A percentile compares a stretch with the other conserved stretches of the same genome.
phyloP scores from a whole-genome alignment of 345 rosid genomes.

The Lepidium sativum region DNA sequence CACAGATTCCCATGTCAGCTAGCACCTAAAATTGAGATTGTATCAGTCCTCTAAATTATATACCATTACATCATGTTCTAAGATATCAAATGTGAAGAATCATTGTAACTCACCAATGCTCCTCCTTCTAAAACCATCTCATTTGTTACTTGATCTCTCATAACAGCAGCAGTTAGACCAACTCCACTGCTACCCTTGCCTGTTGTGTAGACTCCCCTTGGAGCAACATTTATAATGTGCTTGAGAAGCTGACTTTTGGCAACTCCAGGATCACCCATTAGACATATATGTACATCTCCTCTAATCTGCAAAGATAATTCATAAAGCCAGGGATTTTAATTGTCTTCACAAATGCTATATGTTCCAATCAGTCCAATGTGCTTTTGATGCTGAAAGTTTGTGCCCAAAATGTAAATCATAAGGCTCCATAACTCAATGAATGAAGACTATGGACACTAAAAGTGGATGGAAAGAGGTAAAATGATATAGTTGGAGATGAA shows the following conservation, averaged over 20 bases:
- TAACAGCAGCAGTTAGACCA: slow-evolving; percentile 98
- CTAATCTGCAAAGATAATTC: slow-evolving; percentile 57
- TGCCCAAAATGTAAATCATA: neutral
- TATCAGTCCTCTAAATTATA: neutral
- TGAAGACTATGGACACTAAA: neutral
- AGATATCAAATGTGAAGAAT: neutral
- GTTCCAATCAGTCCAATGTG: neutral
- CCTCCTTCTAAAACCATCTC: slow-evolving; percentile 99
- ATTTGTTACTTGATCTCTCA: slow-evolving; percentile 90
- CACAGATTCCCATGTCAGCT: slow-evolving; percentile 99
- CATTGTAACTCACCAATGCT: slow-evolving; percentile 63
- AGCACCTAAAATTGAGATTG: slow-evolving; percentile 55
- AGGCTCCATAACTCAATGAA: slow-evolving; percentile 3
- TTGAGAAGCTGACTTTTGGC: slow-evolving; percentile 99
- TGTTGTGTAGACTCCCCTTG: slow-evolving; percentile 90
- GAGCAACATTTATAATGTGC: slow-evolving; percentile 94
- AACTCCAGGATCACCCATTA: slow-evolving; percentile 99
- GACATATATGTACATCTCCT: slow-evolving; percentile 89
- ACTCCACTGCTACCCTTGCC: slow-evolving; percentile 99
- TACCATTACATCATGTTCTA: neutral
- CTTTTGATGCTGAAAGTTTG: neutral
- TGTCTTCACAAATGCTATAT: neutral
- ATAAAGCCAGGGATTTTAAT: neutral
- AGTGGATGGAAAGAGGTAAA: neutral
- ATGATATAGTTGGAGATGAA: neutral